A percentile compares a stretch with the other conserved stretches of the same genome.
Evolutionary conservation across 73 alveolate species (phyloP).

Genomic region (Loxodes magnus): DNA sequence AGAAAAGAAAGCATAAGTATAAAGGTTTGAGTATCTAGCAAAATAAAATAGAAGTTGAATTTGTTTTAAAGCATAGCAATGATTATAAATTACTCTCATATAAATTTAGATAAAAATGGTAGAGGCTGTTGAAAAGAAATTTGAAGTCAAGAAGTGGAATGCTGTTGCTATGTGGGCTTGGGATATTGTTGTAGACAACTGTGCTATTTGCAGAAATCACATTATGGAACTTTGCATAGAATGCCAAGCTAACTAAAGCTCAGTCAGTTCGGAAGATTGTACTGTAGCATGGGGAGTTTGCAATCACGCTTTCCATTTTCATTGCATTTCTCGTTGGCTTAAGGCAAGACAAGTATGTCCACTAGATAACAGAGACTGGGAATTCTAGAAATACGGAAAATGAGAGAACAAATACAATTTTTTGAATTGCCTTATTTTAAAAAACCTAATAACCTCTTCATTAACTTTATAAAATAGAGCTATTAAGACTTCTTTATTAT

Average conservation of each 20-base stretch:
- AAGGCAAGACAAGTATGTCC: conserved; percentile 94
- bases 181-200: conserved; percentile 92
- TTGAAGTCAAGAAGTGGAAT: conserved; percentile 83
- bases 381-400: conserved; percentile 65
- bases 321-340: conserved; percentile 96
- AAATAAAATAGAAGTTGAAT: too few relatives aligned
- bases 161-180: conserved; percentile 93
- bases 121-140: conserved; percentile 33
- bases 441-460: too few relatives aligned
- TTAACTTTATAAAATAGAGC: too few relatives aligned
- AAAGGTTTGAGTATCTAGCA: too few relatives aligned
- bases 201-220: conserved; percentile 94
- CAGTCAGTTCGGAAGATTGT: conserved; percentile 72
- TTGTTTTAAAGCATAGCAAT: too few relatives aligned
- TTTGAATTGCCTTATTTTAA: too few relatives aligned
- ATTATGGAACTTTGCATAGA: conserved; percentile 69
- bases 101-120: conserved; percentile 5
- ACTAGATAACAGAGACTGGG: conserved; percentile 84
- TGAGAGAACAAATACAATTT: too few relatives aligned
- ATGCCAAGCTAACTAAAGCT: conserved; percentile 88
- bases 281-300: conserved; percentile 99
- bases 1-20: too few relatives aligned
- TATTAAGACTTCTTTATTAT: too few relatives aligned
- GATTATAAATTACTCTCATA: conserved; percentile 5
- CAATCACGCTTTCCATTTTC: conserved; percentile 97